A percentile compares a stretch with the other conserved stretches of the same genome.
These are phyloP conservation scores for Fusarium dlaminii DNA, from an alignment of 2,329 filamentous ascomycete species.

Conservation along the genomic window DNA sequence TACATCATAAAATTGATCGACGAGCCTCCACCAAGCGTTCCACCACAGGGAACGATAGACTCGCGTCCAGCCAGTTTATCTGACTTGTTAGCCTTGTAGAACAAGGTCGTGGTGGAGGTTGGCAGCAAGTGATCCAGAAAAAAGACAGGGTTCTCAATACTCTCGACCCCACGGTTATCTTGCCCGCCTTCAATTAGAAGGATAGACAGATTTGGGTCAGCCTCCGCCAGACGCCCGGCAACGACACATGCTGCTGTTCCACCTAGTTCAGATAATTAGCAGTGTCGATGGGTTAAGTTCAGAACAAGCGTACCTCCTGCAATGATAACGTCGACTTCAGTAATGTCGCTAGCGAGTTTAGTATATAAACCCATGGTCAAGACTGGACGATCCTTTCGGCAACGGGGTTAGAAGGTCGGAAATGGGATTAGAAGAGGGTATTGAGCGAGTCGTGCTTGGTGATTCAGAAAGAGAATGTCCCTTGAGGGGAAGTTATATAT, in stretches of 20 bases:
- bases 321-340: conserved; percentile 35
- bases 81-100: conserved; percentile 42
- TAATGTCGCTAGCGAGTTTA: conserved; percentile 32
- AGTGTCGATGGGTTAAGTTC: background rate
- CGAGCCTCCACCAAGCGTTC: conserved; percentile 46
- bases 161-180: conserved; percentile 42
- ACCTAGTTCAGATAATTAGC: conserved; percentile 31
- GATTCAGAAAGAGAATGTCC: background rate
- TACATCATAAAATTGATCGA: conserved; percentile 49
- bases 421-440: background rate
- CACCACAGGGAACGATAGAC: conserved; percentile 42
- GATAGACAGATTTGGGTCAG: conserved; percentile 43
- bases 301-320: conserved; percentile 21
- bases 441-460: background rate
- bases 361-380: conserved; percentile 31
- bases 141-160: conserved; percentile 43
- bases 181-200: conserved; percentile 46
- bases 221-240: conserved; percentile 44
- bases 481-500: conserved; percentile 18
- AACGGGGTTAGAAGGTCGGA: background rate
- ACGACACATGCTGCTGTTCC: conserved; percentile 47
- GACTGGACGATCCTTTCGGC: background rate
- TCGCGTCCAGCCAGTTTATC: conserved; percentile 37
- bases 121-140: conserved; percentile 39
- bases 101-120: conserved; percentile 36